Conservation (phyloP, 2,329 filamentous ascomycete species). For the Xylaria sp. region DNA sequence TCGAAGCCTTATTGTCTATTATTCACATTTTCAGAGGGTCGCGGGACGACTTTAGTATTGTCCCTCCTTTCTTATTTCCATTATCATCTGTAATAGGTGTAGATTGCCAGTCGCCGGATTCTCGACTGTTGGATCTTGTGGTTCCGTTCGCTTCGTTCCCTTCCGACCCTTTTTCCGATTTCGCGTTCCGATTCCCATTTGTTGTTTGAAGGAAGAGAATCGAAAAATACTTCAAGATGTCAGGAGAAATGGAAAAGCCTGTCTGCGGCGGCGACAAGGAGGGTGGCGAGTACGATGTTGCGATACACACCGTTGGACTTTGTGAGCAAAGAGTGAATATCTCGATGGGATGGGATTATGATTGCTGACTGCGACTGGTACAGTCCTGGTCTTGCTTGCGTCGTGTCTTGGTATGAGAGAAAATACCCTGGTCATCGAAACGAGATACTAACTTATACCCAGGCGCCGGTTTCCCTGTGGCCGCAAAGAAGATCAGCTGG, state of each 20-base stretch:
- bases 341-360: neutral
- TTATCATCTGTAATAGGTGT: constrained; percentile 14
- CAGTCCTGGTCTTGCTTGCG: constrained; percentile 45
- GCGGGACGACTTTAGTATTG: constrained; percentile 42
- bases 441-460: constrained; percentile 13
- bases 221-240: constrained; percentile 28
- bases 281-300: constrained; percentile 46
- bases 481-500: constrained; percentile 59
- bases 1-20: constrained; percentile 30
- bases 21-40: constrained; percentile 36
- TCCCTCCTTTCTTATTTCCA: constrained; percentile 28
- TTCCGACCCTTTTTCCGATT: too few relatives aligned
- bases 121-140: constrained; percentile 16
- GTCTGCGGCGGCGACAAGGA: constrained; percentile 42
- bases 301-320: constrained; percentile 45
- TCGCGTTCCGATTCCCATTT: constrained; percentile 4
- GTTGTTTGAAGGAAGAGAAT: constrained; percentile 11
- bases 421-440: neutral
- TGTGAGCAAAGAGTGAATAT: constrained; percentile 39
- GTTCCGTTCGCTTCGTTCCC: constrained; percentile 13
- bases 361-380: neutral
- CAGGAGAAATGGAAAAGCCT: constrained; percentile 39
- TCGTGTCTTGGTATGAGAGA: constrained; percentile 42
- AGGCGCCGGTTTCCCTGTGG: constrained; percentile 56
- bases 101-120: constrained; percentile 30